Evolutionary conservation across 768 basidiomycete species (phyloP), one percentile per base, ranked within the genome.

Genomic region (Pleurotus tuber-regium): DNA sequence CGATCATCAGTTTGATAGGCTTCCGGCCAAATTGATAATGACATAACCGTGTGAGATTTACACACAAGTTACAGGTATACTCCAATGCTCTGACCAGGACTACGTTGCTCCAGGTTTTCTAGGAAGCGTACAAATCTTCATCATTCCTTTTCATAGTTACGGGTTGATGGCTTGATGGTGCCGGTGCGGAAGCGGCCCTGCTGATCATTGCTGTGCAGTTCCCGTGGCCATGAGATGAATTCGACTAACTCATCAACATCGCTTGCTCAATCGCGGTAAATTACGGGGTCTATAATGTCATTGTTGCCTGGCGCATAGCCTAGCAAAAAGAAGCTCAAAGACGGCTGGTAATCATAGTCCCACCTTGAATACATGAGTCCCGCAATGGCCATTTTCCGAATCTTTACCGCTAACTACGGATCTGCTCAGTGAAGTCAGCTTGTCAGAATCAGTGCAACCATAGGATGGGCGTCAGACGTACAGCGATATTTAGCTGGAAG

Each of bases 141-240:
- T 48, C 46, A 33, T 24, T 48, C 5, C 18, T 48, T 33, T 48
- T 48, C 46, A 11, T 18, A 19, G 43, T 44, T 44, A 44, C 31
- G 31, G 46, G 30, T 28, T 48, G 46, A 48, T 48, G 29, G 46
- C 10, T 18, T 21, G 46, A 48, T 30, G 46, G 46, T 48, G 46
- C 46, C 46, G 46, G 29, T 35, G 31, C 46, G 46, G 46, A 48
- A 48, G 30, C 23, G 35, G n/a, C 16, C 10, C 18, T 48, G 46
- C 31, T 48, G 46, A 48, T 48, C 46, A 48, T 48, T 48, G 46
- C 46, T 48, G 46, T 48, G 46, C 46, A 18, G 31, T 28, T 10
- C 30, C 30, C 16, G 14, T 9, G 31, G 29, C 46, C 23, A 35
- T 48, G 46, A 24, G 46, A 36, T 35, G 31, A 24, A 33, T 48